Conservation (phyloP, 2,329 filamentous ascomycete species). For the Pseudocercospora eumusae region DNA sequence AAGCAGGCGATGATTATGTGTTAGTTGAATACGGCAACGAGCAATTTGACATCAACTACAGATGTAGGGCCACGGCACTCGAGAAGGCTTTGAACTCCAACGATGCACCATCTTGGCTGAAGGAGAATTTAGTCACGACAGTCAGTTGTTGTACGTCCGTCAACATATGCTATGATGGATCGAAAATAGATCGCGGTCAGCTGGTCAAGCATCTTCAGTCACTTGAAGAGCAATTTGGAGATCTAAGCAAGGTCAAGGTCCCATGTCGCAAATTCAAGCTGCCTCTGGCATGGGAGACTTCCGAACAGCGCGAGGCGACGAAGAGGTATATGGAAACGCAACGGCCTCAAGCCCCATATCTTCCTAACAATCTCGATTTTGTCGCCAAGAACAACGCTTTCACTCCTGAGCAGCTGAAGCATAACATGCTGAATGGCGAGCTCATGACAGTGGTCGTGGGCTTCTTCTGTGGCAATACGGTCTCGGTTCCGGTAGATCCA, state of each 20-base stretch:
- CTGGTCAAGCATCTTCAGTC: slow-evolving; percentile 44
- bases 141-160: slow-evolving; percentile 54
- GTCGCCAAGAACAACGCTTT: slow-evolving; percentile 58
- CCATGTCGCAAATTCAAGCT: slow-evolving; percentile 48
- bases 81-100: slow-evolving; percentile 50
- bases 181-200: slow-evolving; percentile 40
- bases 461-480: slow-evolving; percentile 58
- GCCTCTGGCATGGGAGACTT: slow-evolving; percentile 47
- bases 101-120: slow-evolving; percentile 43
- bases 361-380: slow-evolving; percentile 64
- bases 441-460: slow-evolving; percentile 58
- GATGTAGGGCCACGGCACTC: slow-evolving; percentile 57
- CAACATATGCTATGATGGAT: slow-evolving; percentile 47
- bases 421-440: slow-evolving; percentile 54
- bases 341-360: slow-evolving; percentile 61
- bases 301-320: slow-evolving; percentile 54
- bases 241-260: slow-evolving; percentile 45
- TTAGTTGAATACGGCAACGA: slow-evolving; percentile 61
- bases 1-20: slow-evolving; percentile 53
- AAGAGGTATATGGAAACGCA: slow-evolving; percentile 64
- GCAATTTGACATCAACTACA: slow-evolving; percentile 58
- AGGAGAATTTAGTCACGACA: slow-evolving; percentile 51
- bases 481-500: slow-evolving; percentile 57
- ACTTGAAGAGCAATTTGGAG: slow-evolving; percentile 47
- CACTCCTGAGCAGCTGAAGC: slow-evolving; percentile 50